Conservation (phyloP, 2,329 filamentous ascomycete genomes). For the Ploettnerulaceae sp. region DNA sequence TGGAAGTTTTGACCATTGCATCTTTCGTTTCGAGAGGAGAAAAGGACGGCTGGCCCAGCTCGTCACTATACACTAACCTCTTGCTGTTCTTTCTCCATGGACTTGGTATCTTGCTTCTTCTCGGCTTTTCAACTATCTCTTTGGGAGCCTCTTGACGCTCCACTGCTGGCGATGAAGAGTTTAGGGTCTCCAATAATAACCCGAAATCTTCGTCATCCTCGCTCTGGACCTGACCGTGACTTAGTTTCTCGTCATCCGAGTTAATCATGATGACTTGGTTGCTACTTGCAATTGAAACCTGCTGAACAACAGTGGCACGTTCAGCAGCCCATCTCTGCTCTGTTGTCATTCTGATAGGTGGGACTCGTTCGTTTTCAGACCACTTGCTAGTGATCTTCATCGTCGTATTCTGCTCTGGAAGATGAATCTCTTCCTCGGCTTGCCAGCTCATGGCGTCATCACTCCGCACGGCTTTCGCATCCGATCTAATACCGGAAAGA, state of each 20-base stretch:
- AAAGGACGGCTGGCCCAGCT: conserved; percentile 25
- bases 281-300: conserved; percentile 20
- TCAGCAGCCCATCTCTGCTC: conserved; percentile 27
- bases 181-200: conserved; percentile 32
- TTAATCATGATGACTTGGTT: conserved; percentile 27
- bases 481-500: conserved; percentile 12
- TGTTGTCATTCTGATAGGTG: neutral
- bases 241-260: conserved; percentile 22
- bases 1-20: conserved; percentile 3
- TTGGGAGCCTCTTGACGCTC: conserved; percentile 14
- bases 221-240: conserved; percentile 10
- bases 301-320: conserved; percentile 25
- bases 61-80: conserved; percentile 31
- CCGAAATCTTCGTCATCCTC: conserved; percentile 32
- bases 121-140: conserved; percentile 24
- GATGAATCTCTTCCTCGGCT: conserved; percentile 22
- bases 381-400: conserved; percentile 6
- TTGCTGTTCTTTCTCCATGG: conserved; percentile 33
- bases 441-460: conserved; percentile 32
- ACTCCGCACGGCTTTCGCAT: conserved; percentile 14
- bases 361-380: neutral
- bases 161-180: conserved; percentile 30
- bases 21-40: conserved; percentile 7
- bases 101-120: conserved; percentile 32
- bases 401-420: conserved; percentile 6